Evolutionary conservation across 768 basidiomycete species (phyloP).

Genomic region (Royoungia palumana): DNA sequence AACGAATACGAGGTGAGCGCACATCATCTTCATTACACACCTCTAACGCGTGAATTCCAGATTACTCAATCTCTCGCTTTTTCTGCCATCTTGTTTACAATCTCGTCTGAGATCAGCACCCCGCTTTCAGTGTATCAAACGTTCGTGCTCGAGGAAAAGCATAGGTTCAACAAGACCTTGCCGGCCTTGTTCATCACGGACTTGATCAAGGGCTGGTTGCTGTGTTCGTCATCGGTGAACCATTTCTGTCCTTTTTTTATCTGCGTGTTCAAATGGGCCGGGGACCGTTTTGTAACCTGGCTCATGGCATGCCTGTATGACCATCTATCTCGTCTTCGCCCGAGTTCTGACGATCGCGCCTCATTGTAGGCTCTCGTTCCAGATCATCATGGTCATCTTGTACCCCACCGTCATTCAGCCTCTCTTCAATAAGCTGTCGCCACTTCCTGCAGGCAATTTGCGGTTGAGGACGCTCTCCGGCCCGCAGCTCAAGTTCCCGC

Average conservation of each 20-base stretch:
- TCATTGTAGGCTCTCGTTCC: conserved; percentile 71
- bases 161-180: conserved; percentile 97
- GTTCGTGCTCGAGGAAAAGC: conserved; percentile 91
- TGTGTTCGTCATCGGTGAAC: conserved; percentile 75
- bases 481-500: conserved; percentile 84
- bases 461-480: conserved; percentile 77
- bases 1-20: conserved; percentile 63
- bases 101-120: conserved; percentile 64
- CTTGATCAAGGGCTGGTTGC: conserved; percentile 71
- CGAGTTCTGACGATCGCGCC: background rate
- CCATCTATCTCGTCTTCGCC: background rate
- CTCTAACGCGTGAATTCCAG: conserved; percentile 24
- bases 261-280: conserved; percentile 89
- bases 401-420: conserved; percentile 91
- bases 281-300: conserved; percentile 89
- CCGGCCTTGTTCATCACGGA: conserved; percentile 72
- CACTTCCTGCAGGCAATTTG: conserved; percentile 73
- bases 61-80: conserved; percentile 84
- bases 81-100: conserved; percentile 59
- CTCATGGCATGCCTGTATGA: conserved; percentile 70
- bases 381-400: conserved; percentile 76
- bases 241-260: conserved; percentile 87
- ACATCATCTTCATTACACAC: background rate
- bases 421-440: conserved; percentile 95
- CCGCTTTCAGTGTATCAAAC: conserved; percentile 83